A percentile compares a stretch with the other conserved stretches of the same genome.
Evolutionary conservation across 2,329 filamentous ascomycete genomes (phyloP).

Genomic region (Biscogniauxia mediterranea): DNA sequence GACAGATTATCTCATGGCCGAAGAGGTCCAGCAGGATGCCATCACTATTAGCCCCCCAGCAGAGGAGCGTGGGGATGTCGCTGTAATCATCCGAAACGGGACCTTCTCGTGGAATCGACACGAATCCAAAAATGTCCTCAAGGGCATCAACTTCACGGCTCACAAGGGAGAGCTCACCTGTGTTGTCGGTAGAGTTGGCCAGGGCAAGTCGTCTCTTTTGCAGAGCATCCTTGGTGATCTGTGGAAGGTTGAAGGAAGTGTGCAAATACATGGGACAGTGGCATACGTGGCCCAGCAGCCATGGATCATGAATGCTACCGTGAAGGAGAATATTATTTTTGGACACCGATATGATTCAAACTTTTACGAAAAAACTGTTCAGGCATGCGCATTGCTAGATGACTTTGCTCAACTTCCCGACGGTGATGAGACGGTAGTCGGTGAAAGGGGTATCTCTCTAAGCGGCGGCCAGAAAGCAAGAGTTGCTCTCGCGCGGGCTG

Average conservation of each 20-base stretch:
- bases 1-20: conserved; percentile 79
- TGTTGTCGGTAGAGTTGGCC: conserved; percentile 88
- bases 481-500: conserved; percentile 85
- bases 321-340: conserved; percentile 96
- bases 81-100: conserved; percentile 77
- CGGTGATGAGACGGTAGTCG: conserved; percentile 94
- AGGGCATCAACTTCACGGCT: conserved; percentile 83
- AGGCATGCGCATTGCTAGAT: conserved; percentile 85
- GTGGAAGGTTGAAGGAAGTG: conserved; percentile 83
- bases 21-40: conserved; percentile 86
- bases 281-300: conserved; percentile 91
- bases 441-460: conserved; percentile 92
- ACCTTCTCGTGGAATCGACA: conserved; percentile 95
- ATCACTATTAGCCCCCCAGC: conserved; percentile 68
- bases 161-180: conserved; percentile 93
- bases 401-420: conserved; percentile 92
- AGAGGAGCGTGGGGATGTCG: conserved; percentile 78
- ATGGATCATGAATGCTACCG: conserved; percentile 98
- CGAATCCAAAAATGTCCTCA: conserved; percentile 66
- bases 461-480: conserved; percentile 96
- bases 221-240: conserved; percentile 87
- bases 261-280: conserved; percentile 75
- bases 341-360: conserved; percentile 89
- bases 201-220: conserved; percentile 91
- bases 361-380: conserved; percentile 91